Base-by-base conservation (phyloP, 2,329 filamentous ascomycete genomes). In the Aureobasidium namibiae region DNA sequence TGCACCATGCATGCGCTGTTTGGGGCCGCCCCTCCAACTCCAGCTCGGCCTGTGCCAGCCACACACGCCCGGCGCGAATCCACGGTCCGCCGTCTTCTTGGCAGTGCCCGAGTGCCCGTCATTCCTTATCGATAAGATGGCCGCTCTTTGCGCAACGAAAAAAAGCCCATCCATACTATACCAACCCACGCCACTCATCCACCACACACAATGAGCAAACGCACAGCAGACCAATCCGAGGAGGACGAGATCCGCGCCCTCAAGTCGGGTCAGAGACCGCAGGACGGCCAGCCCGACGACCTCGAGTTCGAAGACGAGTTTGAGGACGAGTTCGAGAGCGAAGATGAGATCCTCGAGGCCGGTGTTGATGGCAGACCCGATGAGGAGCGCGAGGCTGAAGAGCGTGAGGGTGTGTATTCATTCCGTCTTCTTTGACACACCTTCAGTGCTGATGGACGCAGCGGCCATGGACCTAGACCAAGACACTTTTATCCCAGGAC, bases 221-320 rank as follows among this genome's bases (percentile, higher is more conserved):
- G 83, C 70, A 73, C 78, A 33, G 82, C 81, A 60, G 82, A 85
- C 62, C 69, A 77, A 46, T 71, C 75, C 34, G 77, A 78, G 38
- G 74, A 77, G 56, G 75, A 79, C 63, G 69, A 70, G 45, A 64
- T 67, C 26, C 76, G 79, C 61, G 74, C 81, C 41, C 78, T 86
- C 66, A 86, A 86, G 73, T 79, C 80, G 62, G 84, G 83, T 61
- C 81, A 83, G 62, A 77, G 83, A 33, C 83, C 83, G 61, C 73
- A 82, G 63, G 70, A 72, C 53, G 72, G 76, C 57, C 71, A 71
- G 64, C 75, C 80, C 63, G 81, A 84, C 59, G 78, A 75, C 62
- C 79, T 81, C 63, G 88, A 97, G 66, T 97, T 95, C 64, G 94
- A 96, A 70, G 94, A 96, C 75, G 92, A 97, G 70, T 96, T 92